Evolutionary conservation across 1,139 yeast species (phyloP).

Genomic region (Zygosaccharomyces sapae): DNA sequence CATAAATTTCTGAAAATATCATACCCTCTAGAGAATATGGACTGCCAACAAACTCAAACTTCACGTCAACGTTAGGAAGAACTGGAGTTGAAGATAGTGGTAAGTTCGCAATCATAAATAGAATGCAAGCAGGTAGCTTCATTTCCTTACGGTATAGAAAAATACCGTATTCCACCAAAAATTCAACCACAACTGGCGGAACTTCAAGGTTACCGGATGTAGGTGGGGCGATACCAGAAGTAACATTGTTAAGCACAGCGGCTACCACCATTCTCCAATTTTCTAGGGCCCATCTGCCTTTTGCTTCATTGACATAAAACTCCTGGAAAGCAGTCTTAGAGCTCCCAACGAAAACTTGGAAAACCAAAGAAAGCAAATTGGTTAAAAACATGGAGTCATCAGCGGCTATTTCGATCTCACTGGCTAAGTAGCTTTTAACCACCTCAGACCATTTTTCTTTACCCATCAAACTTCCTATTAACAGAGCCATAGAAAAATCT

Average conservation of each 20-base stretch:
- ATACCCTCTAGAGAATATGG: conserved; percentile 27
- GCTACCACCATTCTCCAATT: conserved; percentile 54
- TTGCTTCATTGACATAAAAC: conserved; percentile 41
- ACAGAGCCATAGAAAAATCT: conserved; percentile 75
- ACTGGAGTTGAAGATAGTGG: conserved; percentile 39
- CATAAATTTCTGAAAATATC: conserved; percentile 58
- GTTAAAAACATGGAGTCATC: conserved; percentile 44
- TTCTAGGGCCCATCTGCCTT: conserved; percentile 45
- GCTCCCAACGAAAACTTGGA: conserved; percentile 65
- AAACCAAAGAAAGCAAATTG: conserved; percentile 51
- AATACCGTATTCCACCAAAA: conserved; percentile 53
- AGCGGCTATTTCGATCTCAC: conserved; percentile 43
- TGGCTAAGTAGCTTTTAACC: conserved; percentile 47
- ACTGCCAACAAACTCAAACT: conserved; percentile 28
- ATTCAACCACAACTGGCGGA: conserved; percentile 43
- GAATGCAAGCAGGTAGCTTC: conserved; percentile 42
- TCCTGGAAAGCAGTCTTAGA: conserved; percentile 51
- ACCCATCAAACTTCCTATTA: conserved; percentile 65
- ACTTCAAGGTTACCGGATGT: conserved; percentile 10
- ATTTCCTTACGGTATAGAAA: conserved; percentile 43
- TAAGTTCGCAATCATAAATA: conserved; percentile 49
- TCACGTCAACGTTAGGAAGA: conserved; percentile 22
- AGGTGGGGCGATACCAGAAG: conserved; percentile 4
- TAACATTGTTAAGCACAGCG: conserved; percentile 37
- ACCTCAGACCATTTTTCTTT: conserved; percentile 57